Evolutionary conservation across 2,329 filamentous ascomycete genomes (phyloP).

Genomic region (Cryphonectria japonica): DNA sequence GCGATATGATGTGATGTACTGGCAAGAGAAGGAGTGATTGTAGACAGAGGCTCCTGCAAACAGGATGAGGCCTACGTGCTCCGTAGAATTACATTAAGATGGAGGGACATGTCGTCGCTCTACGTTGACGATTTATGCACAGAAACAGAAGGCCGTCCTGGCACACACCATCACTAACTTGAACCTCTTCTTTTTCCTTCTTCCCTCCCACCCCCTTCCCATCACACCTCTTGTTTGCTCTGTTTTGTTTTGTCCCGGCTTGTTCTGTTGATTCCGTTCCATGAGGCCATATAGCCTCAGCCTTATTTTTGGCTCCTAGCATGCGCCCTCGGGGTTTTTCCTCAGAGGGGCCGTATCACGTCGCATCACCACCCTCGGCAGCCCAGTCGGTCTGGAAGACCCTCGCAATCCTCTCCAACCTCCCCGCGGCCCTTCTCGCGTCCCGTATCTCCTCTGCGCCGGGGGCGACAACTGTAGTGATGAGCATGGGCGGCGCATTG

Average conservation of each 20-base stretch:
- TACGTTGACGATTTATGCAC: neutral
- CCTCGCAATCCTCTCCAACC: constrained; percentile 58
- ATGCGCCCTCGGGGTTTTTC: neutral
- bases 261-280: neutral
- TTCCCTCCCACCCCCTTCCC: neutral
- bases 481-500: constrained; percentile 53
- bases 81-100: neutral
- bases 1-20: neutral
- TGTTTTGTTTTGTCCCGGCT: neutral
- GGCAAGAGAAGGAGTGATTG: neutral
- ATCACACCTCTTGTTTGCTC: neutral
- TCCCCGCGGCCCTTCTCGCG: constrained; percentile 55
- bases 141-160: neutral
- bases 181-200: no score
- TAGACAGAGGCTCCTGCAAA: neutral
- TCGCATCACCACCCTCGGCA: constrained; percentile 34
- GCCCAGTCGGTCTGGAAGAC: constrained; percentile 60
- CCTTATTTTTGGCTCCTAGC: neutral
- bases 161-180: neutral
- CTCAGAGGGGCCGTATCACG: neutral
- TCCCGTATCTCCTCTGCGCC: constrained; percentile 52
- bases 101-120: neutral
- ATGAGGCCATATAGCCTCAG: neutral
- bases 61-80: neutral
- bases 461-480: constrained; percentile 58